Conservation (phyloP, 2,329 filamentous ascomycete species). For the Fusarium proliferatum region DNA sequence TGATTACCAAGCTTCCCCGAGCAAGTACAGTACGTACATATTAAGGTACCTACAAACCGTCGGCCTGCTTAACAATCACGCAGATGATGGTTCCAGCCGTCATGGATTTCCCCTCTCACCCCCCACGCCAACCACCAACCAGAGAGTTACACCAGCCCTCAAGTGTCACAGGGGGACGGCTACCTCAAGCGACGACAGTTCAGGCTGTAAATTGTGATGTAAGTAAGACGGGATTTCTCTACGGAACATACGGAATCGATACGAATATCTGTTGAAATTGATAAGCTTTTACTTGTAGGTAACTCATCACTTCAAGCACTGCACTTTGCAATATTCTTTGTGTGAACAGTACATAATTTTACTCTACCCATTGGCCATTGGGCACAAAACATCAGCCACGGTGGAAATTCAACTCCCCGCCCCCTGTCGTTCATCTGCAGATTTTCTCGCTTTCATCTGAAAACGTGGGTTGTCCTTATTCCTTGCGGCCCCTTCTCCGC, state of each 20-base stretch:
- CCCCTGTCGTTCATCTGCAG: constrained; percentile 31
- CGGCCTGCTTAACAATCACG: constrained; percentile 43
- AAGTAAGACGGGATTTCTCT: neutral
- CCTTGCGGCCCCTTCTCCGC: constrained; percentile 14
- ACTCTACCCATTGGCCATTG: neutral
- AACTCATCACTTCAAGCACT: neutral
- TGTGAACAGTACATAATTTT: neutral
- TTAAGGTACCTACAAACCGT: constrained; percentile 3
- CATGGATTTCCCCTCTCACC: constrained; percentile 38
- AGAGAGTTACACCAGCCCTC: constrained; percentile 10
- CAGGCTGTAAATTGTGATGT: neutral
- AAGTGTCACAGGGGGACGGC: neutral
- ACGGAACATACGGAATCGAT: neutral
- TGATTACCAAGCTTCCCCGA: constrained; percentile 28
- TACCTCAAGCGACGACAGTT: neutral
- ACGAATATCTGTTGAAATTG: neutral
- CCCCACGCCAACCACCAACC: constrained; percentile 28
- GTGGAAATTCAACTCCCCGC: constrained; percentile 33
- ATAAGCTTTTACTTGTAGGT: too few relatives aligned
- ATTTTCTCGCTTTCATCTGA: constrained; percentile 14
- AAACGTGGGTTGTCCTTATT: constrained; percentile 30
- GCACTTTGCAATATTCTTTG: neutral
- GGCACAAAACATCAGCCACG: neutral
- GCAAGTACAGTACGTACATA: neutral
- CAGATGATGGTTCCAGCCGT: constrained; percentile 27